phyloP scores from a whole-genome alignment of 306 rosid species.

The Quercus gilva region DNA sequence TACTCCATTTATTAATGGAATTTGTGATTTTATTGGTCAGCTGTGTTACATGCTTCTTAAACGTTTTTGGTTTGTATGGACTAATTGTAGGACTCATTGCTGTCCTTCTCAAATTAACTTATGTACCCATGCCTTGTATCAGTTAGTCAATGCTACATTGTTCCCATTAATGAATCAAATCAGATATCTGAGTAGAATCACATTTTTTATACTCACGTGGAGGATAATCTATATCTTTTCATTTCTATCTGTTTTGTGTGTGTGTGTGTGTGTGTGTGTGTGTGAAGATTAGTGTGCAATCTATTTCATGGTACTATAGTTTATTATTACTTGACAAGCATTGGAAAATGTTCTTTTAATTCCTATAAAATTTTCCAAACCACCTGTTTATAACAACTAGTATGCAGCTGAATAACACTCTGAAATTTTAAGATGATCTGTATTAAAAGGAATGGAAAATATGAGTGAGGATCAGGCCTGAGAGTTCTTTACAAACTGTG shows the following conservation, averaged over 20 bases:
- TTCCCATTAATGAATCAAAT: background rate
- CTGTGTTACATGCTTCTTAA: background rate
- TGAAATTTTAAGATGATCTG: background rate
- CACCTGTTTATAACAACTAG: background rate
- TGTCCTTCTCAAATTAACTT: background rate
- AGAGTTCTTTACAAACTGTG: background rate
- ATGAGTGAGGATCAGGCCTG: background rate
- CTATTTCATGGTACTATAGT: background rate
- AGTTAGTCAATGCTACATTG: background rate
- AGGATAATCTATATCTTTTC: background rate
- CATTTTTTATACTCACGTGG: background rate
- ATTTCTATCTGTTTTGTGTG: background rate
- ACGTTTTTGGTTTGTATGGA: background rate
- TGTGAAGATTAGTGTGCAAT: background rate
- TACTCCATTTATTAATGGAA: background rate
- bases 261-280: background rate
- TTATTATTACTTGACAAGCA: background rate
- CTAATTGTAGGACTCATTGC: background rate
- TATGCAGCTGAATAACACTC: conserved; percentile 6
- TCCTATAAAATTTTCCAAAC: background rate
- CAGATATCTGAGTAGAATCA: background rate
- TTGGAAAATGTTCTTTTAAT: background rate
- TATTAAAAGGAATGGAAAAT: background rate
- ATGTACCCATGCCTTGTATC: background rate
- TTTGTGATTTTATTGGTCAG: background rate